Conservation (phyloP, 1,139 yeast species). For the Pichia sp. region DNA sequence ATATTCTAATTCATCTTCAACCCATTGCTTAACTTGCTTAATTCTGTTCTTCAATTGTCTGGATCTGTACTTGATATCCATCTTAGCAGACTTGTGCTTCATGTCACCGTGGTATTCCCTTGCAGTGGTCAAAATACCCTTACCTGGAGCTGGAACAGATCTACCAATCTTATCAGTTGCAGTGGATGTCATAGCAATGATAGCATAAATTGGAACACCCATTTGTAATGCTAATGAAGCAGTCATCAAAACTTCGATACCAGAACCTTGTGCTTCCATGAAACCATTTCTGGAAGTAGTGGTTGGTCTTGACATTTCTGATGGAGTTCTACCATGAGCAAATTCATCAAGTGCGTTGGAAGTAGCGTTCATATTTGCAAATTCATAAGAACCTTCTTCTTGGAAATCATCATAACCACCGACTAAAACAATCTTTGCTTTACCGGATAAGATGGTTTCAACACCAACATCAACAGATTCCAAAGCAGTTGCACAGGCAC, state of each 20-base stretch:
- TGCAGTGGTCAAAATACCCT: constrained; percentile 97
- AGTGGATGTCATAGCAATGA: constrained; percentile 88
- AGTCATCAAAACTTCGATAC: constrained; percentile 93
- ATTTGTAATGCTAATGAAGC: constrained; percentile 89
- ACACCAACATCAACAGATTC: constrained; percentile 96
- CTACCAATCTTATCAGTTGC: constrained; percentile 98
- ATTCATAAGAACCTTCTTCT: constrained; percentile 97
- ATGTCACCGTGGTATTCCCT: constrained; percentile 83
- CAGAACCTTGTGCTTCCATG: constrained; percentile 99
- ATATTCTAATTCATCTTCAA: constrained; percentile 68
- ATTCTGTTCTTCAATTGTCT: constrained; percentile 82
- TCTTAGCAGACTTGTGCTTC: constrained; percentile 72
- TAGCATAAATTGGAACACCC: constrained; percentile 99
- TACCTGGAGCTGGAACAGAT: constrained; percentile 99
- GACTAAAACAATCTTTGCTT: constrained; percentile 91
- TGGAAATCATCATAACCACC: constrained; percentile 99
- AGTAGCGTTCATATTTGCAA: constrained; percentile 98
- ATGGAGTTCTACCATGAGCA: constrained; percentile 95
- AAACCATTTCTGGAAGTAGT: constrained; percentile 95
- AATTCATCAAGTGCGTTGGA: constrained; percentile 81
- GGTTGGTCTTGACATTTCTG: constrained; percentile 98
- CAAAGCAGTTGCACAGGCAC: constrained; percentile 98
- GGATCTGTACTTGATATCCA: constrained; percentile 89
- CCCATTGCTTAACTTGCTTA: constrained; percentile 74
- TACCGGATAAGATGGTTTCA: constrained; percentile 85